phyloP scores from a whole-genome alignment of 164 flowering plant species.

The Kingdonia uniflora region DNA sequence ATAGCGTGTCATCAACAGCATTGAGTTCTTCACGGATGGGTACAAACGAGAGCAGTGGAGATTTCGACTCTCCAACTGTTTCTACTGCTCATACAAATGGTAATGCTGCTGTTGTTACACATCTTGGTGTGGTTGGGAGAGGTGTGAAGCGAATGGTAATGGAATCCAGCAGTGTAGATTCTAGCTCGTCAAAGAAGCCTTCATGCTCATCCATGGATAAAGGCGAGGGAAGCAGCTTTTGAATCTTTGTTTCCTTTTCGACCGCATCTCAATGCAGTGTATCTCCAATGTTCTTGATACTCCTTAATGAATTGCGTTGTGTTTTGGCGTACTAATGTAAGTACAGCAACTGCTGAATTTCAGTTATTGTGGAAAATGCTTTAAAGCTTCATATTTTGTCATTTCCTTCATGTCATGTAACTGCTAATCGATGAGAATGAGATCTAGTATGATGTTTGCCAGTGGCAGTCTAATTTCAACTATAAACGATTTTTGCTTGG shows the following conservation, averaged over 20 bases:
- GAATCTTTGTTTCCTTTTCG: background rate
- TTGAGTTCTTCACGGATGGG: slow-evolving; percentile 47
- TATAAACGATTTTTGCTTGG: too few species aligned
- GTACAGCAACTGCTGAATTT: background rate
- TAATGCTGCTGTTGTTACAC: slow-evolving; percentile 42
- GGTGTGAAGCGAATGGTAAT: slow-evolving; percentile 74
- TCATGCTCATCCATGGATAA: slow-evolving; percentile 16
- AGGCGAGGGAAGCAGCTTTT: slow-evolving; percentile 1
- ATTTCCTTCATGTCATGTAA: background rate
- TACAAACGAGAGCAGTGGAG: slow-evolving; percentile 21
- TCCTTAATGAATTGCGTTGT: background rate
- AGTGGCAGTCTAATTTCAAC: too few species aligned
- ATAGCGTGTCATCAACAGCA: slow-evolving; percentile 19
- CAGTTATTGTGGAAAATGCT: too few species aligned
- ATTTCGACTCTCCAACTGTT: slow-evolving; percentile 38
- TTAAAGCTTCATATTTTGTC: too few species aligned
- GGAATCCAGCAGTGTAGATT: slow-evolving; percentile 28
- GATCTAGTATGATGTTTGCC: too few species aligned
- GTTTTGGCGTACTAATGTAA: too few species aligned
- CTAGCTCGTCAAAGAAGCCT: slow-evolving; percentile 44
- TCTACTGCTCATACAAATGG: slow-evolving; percentile 46
- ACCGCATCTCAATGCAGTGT: background rate
- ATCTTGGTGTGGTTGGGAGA: slow-evolving; percentile 95
- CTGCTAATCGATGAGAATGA: too few species aligned
- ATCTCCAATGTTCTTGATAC: background rate